phyloP scores from a whole-genome alignment of 371 early-diverging fungal genomes.

The Caulochytrium protostelioides region DNA sequence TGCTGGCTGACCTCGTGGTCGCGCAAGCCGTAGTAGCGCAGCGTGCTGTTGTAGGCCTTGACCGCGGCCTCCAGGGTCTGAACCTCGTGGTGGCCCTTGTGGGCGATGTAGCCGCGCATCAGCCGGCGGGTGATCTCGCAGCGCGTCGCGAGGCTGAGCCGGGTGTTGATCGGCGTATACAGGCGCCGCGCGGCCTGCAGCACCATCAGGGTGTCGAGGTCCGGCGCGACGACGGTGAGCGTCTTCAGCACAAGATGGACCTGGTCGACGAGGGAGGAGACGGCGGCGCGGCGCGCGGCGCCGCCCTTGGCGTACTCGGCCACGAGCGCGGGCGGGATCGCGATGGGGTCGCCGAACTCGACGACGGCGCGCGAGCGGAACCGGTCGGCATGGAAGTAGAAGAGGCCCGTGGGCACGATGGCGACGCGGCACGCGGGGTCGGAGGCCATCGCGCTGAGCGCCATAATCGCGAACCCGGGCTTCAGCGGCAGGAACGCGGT shows the following conservation, averaged over 20 bases:
- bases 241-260: conserved; percentile 53
- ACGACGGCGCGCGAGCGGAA: conserved; percentile 90
- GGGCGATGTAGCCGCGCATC: conserved; percentile 60
- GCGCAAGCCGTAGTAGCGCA: conserved; percentile 72
- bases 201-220: conserved; percentile 77
- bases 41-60: conserved; percentile 59
- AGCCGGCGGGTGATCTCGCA: conserved; percentile 78
- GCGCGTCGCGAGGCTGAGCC: conserved; percentile 56
- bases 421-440: conserved; percentile 53
- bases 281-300: conserved; percentile 50
- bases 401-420: conserved; percentile 71
- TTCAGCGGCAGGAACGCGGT: conserved; percentile 84
- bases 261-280: conserved; percentile 44
- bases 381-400: conserved; percentile 82
- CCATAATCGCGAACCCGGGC: conserved; percentile 51
- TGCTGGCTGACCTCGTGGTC: conserved; percentile 91
- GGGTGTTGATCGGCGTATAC: conserved; percentile 65
- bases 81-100: conserved; percentile 59
- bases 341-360: conserved; percentile 78
- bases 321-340: conserved; percentile 46
- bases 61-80: conserved; percentile 46
- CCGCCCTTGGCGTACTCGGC: conserved; percentile 65
- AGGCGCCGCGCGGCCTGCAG: conserved; percentile 86
- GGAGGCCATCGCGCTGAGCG: conserved; percentile 76
- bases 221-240: conserved; percentile 80